Evolutionary conservation across 768 basidiomycete genomes (phyloP), one percentile per base, ranked within the genome.

Genomic region (Suillus bovinus): DNA sequence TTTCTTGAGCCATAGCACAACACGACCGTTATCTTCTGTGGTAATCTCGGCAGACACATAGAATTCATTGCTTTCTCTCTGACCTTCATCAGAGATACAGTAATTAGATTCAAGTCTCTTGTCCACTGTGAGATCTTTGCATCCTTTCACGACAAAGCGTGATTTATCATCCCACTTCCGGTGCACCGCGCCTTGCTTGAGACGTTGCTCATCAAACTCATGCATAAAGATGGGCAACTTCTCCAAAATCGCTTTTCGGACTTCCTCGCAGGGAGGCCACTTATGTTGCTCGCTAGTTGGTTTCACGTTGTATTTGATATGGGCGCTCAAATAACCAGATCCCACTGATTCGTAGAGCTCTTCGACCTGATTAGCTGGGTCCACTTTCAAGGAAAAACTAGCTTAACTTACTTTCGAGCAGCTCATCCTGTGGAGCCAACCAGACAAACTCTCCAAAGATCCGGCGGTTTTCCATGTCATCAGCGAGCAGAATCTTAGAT

Each of bases 181-280:
- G 65, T 80, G 84, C 1, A 84, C 78, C 10, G 59, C 2, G 16
- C 89, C 80, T 36, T 77, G 75, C 0, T 84, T 82, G 29, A 78
- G 79, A 50, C 63, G 61, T 4, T 86, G 78, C 70, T 87, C 86
- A 2, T 82, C 83, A 62, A 93, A 89, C 69, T 96, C 95, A 55
- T 95, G 87, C 6, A 96, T 79, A 78, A 96, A 96, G 31, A 98
- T 79, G 1, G 92, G 89, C 29, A 95, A 78, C 31, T 94, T 80
- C 72, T 95, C 88, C 34, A 94, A 73, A 20, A 93, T 84, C 42
- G 89, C 76, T 3, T 76, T 67, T 8, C 85, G 84, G n/a, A 80
- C 83, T 7, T 87, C 83, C 2, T 67, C 65, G 5, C 84, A 41
- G 73, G 78, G 79, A 16, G 36, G 14, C 39, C 29, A 50, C 17